These are phyloP conservation scores for Albifimbria verrucaria DNA, from an alignment of 2,329 filamentous ascomycete genomes.

Conservation along the genomic window DNA sequence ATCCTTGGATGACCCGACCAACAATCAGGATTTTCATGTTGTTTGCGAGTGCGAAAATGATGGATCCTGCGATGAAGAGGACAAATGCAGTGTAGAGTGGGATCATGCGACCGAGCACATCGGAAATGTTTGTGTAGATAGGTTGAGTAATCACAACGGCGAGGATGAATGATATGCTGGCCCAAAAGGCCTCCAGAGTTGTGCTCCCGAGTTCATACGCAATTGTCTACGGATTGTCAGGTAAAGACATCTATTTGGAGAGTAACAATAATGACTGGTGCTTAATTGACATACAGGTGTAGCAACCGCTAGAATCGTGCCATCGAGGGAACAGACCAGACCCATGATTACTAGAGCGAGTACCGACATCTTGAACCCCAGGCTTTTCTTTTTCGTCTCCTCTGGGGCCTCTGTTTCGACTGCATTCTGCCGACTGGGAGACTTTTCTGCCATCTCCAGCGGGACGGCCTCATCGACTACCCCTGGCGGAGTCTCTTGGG, in stretches of 20 bases:
- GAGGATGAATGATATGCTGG: constrained; percentile 65
- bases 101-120: constrained; percentile 26
- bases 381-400: too few relatives aligned
- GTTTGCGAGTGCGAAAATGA: constrained; percentile 8
- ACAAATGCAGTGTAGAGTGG: constrained; percentile 20
- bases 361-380: not conserved
- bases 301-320: not conserved
- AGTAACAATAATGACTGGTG: not conserved
- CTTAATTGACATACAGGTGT: not conserved
- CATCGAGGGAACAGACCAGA: not conserved
- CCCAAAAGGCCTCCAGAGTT: constrained; percentile 65
- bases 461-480: too few relatives aligned
- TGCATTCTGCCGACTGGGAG: too few relatives aligned
- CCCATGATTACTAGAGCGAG: not conserved
- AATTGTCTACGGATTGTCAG: constrained; percentile 33
- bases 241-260: too few relatives aligned
- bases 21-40: not conserved
- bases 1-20: not conserved
- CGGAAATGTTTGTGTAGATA: constrained; percentile 26
- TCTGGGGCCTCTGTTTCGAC: too few relatives aligned
- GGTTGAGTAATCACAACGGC: constrained; percentile 59
- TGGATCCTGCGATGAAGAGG: constrained; percentile 35
- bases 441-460: too few relatives aligned
- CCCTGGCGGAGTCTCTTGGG: too few relatives aligned
- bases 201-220: constrained; percentile 48